These are phyloP conservation scores for Paramecium caudatum DNA, from an alignment of 73 alveolate species.

Conservation along the genomic window DNA sequence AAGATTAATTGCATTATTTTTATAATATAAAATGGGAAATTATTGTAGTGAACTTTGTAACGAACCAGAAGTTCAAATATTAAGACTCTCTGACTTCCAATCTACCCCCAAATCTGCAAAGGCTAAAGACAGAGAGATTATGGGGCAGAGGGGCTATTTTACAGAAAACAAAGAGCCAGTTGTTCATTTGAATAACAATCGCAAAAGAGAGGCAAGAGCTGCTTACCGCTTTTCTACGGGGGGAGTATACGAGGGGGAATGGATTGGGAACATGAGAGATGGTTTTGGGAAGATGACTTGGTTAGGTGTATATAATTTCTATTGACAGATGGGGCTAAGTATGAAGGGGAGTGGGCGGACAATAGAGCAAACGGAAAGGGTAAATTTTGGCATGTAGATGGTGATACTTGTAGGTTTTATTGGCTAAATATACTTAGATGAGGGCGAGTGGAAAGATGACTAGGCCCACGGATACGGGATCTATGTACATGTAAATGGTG, in stretches of 20 bases:
- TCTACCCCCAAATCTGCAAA: slow-evolving; percentile 3
- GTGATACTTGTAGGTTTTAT: slow-evolving; percentile 81
- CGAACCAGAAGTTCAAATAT: slow-evolving; percentile 24
- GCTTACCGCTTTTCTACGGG: slow-evolving; percentile 84
- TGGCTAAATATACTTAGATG: slow-evolving; percentile 49
- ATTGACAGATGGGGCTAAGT: slow-evolving; percentile 74
- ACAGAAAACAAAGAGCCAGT: slow-evolving; percentile 55
- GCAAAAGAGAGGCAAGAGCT: slow-evolving; percentile 80
- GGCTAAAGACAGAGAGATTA: slow-evolving; percentile 4
- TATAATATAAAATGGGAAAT: slow-evolving; percentile 21
- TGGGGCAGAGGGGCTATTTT: background rate
- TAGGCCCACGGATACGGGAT: slow-evolving; percentile 86
- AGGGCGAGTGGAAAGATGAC: slow-evolving; percentile 86
- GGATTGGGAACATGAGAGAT: slow-evolving; percentile 90
- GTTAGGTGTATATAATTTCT: slow-evolving; percentile 10
- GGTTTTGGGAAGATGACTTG: slow-evolving; percentile 80
- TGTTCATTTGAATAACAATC: slow-evolving; percentile 1
- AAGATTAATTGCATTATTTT: background rate
- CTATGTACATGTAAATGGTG: slow-evolving; percentile 84
- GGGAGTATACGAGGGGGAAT: slow-evolving; percentile 89
- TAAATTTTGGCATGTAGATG: slow-evolving; percentile 86
- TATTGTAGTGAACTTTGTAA: slow-evolving; percentile 35
- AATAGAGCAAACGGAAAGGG: slow-evolving; percentile 91
- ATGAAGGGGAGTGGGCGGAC: slow-evolving; percentile 85
- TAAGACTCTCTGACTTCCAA: slow-evolving; percentile 13